Conservation (phyloP, 306 rosid species). For the Quercus rubra region DNA sequence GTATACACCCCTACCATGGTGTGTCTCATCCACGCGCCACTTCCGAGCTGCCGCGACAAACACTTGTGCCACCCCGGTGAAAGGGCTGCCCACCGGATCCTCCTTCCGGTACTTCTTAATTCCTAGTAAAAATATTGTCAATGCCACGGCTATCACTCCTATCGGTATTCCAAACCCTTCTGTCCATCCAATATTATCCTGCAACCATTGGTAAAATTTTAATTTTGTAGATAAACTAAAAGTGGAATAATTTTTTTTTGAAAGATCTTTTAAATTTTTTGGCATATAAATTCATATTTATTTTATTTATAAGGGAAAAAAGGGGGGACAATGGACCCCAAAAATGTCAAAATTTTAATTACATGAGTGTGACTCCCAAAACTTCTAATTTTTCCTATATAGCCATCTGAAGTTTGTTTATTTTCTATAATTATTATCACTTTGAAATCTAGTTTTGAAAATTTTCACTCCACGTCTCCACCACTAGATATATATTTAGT, state of each 20-base stretch:
- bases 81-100: constrained; percentile 53
- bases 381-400: no score
- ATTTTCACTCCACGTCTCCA: no score
- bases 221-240: background rate
- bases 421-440: no score
- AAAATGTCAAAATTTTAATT: no score
- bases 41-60: constrained; percentile 46
- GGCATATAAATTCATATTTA: no score
- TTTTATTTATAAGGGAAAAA: no score
- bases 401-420: no score
- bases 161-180: constrained; percentile 51
- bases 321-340: no score
- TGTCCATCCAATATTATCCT: constrained; percentile 78
- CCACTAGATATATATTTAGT: no score
- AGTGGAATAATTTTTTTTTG: background rate
- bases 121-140: constrained; percentile 48
- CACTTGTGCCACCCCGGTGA: constrained; percentile 58
- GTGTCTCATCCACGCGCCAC: constrained; percentile 36
- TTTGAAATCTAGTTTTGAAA: no score
- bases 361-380: no score
- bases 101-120: constrained; percentile 43
- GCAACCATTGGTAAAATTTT: background rate
- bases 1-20: constrained; percentile 13
- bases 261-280: background rate
- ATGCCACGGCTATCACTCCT: constrained; percentile 50